Percentiles rank a stretch among this genome's conserved stretches.
Conservation (phyloP, 768 basidiomycete species). For the Mycena olivaceomarginata region DNA sequence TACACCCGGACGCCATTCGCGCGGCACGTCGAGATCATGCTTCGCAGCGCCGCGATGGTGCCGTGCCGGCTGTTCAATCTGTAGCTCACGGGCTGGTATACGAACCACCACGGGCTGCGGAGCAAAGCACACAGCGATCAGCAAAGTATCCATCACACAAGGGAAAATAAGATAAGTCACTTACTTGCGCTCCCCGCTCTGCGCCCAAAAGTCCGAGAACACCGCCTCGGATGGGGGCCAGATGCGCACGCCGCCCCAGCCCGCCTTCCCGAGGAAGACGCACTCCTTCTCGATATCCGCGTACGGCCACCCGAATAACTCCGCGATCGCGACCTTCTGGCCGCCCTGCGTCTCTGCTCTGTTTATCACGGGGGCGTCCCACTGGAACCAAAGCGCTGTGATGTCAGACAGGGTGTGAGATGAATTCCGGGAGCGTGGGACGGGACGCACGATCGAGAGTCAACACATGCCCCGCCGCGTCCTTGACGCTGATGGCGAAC, state of each 20-base stretch:
- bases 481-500: too few species aligned
- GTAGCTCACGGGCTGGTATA: conserved; percentile 26
- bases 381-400: too few species aligned
- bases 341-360: conserved; percentile 19
- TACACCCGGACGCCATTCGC: conserved; percentile 29
- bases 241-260: conserved; percentile 35
- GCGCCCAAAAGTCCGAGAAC: conserved; percentile 33
- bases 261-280: conserved; percentile 31
- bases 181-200: conserved; percentile 14
- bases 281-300: conserved; percentile 34
- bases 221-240: conserved; percentile 32
- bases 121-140: too few species aligned
- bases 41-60: conserved; percentile 13
- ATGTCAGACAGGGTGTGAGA: too few species aligned
- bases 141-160: background rate
- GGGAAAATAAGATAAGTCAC: background rate
- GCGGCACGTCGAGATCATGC: conserved; percentile 28
- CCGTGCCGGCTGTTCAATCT: conserved; percentile 25
- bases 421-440: too few species aligned
- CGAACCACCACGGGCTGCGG: conserved; percentile 27
- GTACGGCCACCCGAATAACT: conserved; percentile 30
- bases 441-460: too few species aligned
- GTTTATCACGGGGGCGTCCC: background rate
- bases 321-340: conserved; percentile 32
- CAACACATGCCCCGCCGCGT: too few species aligned